Conservation (phyloP, 306 rosid species). For the Cajanus cajan region DNA sequence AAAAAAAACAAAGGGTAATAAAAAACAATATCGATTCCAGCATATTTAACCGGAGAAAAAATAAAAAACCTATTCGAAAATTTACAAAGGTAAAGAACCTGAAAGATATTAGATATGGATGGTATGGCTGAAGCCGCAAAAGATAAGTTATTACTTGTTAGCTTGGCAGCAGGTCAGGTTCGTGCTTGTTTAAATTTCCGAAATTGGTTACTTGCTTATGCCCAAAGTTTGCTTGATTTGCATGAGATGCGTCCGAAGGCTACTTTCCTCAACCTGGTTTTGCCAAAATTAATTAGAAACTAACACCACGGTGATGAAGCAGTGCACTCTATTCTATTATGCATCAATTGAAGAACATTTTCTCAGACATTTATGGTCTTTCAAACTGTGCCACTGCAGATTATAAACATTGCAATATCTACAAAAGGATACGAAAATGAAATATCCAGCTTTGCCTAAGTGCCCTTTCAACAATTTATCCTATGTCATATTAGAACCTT, state of each 20-base stretch:
- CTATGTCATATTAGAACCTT: not conserved
- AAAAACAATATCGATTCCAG: constrained; percentile 32
- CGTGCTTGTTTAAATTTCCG: constrained; percentile 35
- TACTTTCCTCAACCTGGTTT: constrained; percentile 71
- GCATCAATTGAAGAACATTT: not conserved
- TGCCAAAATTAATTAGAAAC: constrained; percentile 32
- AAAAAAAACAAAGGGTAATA: not conserved
- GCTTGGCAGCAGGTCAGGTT: constrained; percentile 43
- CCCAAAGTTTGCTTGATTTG: constrained; percentile 58
- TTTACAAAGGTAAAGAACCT: constrained; percentile 48
- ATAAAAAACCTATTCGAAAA: constrained; percentile 21
- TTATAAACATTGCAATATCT: not conserved
- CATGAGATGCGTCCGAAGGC: constrained; percentile 71
- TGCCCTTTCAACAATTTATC: not conserved
- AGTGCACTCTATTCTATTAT: constrained; percentile 10
- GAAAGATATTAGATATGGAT: constrained; percentile 19
- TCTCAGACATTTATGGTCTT: not conserved
- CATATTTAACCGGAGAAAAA: not conserved
- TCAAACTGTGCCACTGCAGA: not conserved
- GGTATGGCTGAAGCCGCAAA: constrained; percentile 28
- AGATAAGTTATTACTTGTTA: constrained; percentile 15
- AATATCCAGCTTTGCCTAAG: not conserved
- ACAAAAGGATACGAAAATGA: not conserved
- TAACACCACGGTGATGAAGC: not conserved
- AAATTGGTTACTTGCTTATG: constrained; percentile 34